Base-by-base conservation (phyloP, 2,329 filamentous ascomycete species). In the Scopulariopsis brevicaulis region DNA sequence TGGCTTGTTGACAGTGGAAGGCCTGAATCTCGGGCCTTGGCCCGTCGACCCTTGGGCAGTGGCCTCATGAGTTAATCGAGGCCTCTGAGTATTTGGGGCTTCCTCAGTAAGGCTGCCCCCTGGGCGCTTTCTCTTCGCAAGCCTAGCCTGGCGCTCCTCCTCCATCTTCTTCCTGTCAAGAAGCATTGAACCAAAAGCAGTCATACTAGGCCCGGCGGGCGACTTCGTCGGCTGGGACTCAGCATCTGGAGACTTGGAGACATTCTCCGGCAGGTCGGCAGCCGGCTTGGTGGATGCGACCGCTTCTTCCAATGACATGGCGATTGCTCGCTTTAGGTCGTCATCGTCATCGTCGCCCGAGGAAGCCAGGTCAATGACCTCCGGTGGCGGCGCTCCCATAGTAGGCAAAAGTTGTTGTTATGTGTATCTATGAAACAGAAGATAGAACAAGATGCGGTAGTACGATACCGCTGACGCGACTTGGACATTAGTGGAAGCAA, bases 111-210 rank as follows among this genome's bases (percentile, higher is more conserved):
- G 40, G 7, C 56, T 48, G 37, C 25, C 43, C 10, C 4, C 25
- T 14, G 22, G 35, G 32, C 35, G 34, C 51, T 58, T 58, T 22
- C 46, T 50, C 43, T 51, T 57, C 50, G 32, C 43, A 22, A 52
- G 15, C 63, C 92, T 81, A 24, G 83, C 85, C 15, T 96, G 78
- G 48, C 93, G 84, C 67, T 95, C 90, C 65, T 85, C 77, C 69
- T 96, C 93, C 90, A 96, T 94, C 56, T 83, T 81, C 70, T 85
- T 90, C 40, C 92, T 82, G 72, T 96, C 81, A 1, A 96, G 70
- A 3, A 80, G 79, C 4, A 79, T 65, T 0, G 83, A 64, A 0
- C 77, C 74, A 32, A 57, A 57, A 55, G 62, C 59, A 22, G 57
- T 52, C 58, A 50, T 24, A 11, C 46, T n/a, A 24, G n/a, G 20